Base-by-base conservation (phyloP, 345 rosid genomes). In the Lepidium sativum region DNA sequence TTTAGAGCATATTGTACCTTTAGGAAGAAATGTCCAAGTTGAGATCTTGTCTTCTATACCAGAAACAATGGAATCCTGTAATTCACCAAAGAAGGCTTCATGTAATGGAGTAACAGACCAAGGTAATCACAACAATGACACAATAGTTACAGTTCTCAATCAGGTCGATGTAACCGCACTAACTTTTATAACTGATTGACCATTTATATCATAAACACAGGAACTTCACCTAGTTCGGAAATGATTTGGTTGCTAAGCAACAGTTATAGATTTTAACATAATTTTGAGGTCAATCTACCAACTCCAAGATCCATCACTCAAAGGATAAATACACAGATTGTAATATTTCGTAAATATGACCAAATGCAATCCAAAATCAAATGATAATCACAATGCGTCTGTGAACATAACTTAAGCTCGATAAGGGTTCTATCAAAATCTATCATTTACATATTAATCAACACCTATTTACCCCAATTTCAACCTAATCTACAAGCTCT, bases 31-130 rank as follows among this genome's bases (percentile, higher is more conserved):
- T n/a, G n/a, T n/a, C n/a, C n/a, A n/a, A n/a, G n/a, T n/a, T n/a
- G n/a, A 77, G 74, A 92, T 84, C 84, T 92, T 92, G 35, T 87
- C 98, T 77, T 92, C 98, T 71, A 92, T 83, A 62, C 97, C 97
- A 40, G 79, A 77, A 77, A 92, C 76, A 51, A 92, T 86, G 59
- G 91, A 86, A 82, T 92, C 97, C 97, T 89, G 71, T 37, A 60
- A 65, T 57, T 41, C 14, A 60, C 50, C 50, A 50, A 49, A 49
- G 35, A 54, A 43, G 44, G 13, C 37, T 54, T 38, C 52, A 54
- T 3, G 10, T 39, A 29, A 20, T 37, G 5, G 54, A 44, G 71
- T 33, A 67, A 13, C 23, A 35, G 34, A 62, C 20, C 14, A 35
- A 1, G 9, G 15, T 43, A 62, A 11, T 29, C 27, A 23, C 18